A percentile compares a stretch with the other conserved stretches of the same genome.
Conservation (phyloP, 345 rosid species). For the Linum usitatissimum region DNA sequence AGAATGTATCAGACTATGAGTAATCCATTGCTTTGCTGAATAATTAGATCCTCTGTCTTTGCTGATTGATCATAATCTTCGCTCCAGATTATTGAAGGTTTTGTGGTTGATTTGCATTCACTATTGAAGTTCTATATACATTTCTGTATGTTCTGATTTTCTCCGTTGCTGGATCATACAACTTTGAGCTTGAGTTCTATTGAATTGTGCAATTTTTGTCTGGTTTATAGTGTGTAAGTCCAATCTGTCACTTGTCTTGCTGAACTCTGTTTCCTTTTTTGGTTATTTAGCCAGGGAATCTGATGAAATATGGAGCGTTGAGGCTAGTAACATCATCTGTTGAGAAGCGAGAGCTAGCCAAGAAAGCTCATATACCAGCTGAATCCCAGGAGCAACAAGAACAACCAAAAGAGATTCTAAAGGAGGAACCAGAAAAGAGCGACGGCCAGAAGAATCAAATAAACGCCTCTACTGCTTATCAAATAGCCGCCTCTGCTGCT, state of each 20-base stretch:
- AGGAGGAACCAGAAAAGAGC: conserved; percentile 19
- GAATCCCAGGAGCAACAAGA: conserved; percentile 37
- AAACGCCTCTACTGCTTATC: conserved; percentile 61
- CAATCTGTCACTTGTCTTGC: not conserved
- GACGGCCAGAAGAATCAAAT: conserved; percentile 30
- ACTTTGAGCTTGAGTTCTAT: too few species aligned
- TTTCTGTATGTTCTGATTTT: not conserved
- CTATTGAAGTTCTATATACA: not conserved
- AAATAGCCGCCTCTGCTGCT: conserved; percentile 76
- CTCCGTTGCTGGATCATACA: not conserved
- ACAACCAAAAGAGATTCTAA: conserved; percentile 10
- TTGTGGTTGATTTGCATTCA: not conserved
- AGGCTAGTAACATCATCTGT: conserved; percentile 64
- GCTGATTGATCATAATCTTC: not conserved
- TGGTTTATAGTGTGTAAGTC: not conserved
- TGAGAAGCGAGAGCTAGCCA: conserved; percentile 46
- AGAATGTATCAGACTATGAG: too few species aligned
- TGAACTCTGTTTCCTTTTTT: conserved; percentile 2
- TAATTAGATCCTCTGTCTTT: too few species aligned
- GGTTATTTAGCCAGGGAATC: conserved; percentile 47
- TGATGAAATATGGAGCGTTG: conserved; percentile 48
- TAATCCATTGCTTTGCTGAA: too few species aligned
- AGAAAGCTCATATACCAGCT: conserved; percentile 23
- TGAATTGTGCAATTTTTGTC: not conserved
- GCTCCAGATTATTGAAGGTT: not conserved